Percentiles rank a stretch among this genome's conserved stretches.
Conservation (phyloP, 495 filamentous ascomycete species). For the Rhypophila decipiens region DNA sequence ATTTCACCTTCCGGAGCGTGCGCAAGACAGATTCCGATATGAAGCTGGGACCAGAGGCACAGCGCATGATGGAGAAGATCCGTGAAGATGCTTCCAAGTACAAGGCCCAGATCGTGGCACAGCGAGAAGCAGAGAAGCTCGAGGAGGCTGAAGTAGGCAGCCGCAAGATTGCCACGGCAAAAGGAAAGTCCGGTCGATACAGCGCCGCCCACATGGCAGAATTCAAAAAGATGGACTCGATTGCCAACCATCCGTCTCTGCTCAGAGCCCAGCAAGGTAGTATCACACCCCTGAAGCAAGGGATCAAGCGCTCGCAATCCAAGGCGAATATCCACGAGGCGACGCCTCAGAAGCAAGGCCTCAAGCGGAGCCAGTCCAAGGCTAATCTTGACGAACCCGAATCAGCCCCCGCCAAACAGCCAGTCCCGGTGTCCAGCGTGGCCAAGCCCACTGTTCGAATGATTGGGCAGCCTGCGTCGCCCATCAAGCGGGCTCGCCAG, state of each 20-base stretch:
- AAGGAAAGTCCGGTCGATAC: slow-evolving; percentile 68
- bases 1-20: slow-evolving; percentile 69
- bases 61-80: slow-evolving; percentile 69
- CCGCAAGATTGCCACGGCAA: slow-evolving; percentile 71
- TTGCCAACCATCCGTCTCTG: slow-evolving; percentile 73
- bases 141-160: slow-evolving; percentile 32
- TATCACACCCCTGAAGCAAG: slow-evolving; percentile 41
- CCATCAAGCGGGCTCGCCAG: slow-evolving; percentile 62
- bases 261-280: slow-evolving; percentile 61
- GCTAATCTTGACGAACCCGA: slow-evolving; percentile 61
- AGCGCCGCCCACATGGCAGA: slow-evolving; percentile 77
- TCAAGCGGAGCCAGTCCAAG: slow-evolving; percentile 51
- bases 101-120: slow-evolving; percentile 55
- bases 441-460: slow-evolving; percentile 19
- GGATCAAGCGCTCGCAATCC: slow-evolving; percentile 48
- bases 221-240: slow-evolving; percentile 97
- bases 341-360: slow-evolving; percentile 41
- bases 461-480: slow-evolving; percentile 25
- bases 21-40: slow-evolving; percentile 45
- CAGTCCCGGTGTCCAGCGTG: slow-evolving; percentile 25
- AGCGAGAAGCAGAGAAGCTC: slow-evolving; percentile 42
- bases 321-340: slow-evolving; percentile 62
- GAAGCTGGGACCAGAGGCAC: slow-evolving; percentile 64
- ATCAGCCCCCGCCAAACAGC: slow-evolving; percentile 31
- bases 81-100: slow-evolving; percentile 63